Evolutionary conservation across 768 basidiomycete species (phyloP).

Genomic region (Boletus subparvulus): DNA sequence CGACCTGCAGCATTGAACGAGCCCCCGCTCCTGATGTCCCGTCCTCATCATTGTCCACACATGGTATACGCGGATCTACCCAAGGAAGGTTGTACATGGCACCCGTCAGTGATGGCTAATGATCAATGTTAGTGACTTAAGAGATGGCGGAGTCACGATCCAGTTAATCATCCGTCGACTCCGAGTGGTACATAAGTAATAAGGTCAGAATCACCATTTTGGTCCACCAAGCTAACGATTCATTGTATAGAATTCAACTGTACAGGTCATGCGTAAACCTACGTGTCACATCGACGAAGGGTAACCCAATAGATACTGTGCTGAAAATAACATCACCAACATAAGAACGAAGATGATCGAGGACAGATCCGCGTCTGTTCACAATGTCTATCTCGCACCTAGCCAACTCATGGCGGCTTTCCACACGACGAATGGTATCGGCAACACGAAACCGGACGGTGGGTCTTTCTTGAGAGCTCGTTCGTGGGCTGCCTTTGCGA

Average conservation of each 20-base stretch:
- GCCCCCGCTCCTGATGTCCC: background rate
- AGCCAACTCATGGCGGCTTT: slow-evolving; percentile 35
- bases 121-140: too few relatives aligned
- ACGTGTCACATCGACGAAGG: background rate
- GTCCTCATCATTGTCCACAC: background rate
- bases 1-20: too few relatives aligned
- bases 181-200: background rate
- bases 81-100: background rate
- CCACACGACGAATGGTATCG: slow-evolving; percentile 37
- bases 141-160: background rate
- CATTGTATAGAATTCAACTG: slow-evolving; percentile 1
- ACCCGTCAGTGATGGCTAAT: background rate
- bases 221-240: background rate
- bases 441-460: slow-evolving; percentile 28
- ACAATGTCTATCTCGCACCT: slow-evolving; percentile 23
- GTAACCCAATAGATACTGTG: slow-evolving; percentile 19
- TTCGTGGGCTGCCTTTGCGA: slow-evolving; percentile 25
- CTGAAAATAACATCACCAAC: background rate
- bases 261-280: slow-evolving; percentile 2
- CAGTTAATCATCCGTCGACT: background rate
- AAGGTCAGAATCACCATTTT: background rate
- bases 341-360: slow-evolving; percentile 1
- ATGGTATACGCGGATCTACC: background rate
- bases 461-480: slow-evolving; percentile 29
- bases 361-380: background rate